Percentiles rank a stretch among this genome's conserved stretches.
Conservation (phyloP, 2,329 filamentous ascomycete genomes). For the Monilinia aucupariae region DNA sequence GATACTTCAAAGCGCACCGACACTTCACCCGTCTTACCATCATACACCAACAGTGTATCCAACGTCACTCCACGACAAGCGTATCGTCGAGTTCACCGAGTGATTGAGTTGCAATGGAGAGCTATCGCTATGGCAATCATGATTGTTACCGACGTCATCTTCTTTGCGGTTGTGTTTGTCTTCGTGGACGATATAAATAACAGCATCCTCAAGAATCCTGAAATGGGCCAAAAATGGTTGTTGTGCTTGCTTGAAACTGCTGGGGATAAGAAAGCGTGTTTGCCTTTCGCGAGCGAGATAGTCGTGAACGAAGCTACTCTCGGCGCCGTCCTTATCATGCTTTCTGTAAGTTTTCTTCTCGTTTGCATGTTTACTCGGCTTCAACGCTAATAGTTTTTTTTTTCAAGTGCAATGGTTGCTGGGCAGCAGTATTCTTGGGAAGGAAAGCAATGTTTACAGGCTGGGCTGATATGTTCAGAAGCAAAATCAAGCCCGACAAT, state of each 20-base stretch:
- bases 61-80: slow-evolving; percentile 74
- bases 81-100: slow-evolving; percentile 77
- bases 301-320: slow-evolving; percentile 73
- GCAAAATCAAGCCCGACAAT: slow-evolving; percentile 48
- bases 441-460: slow-evolving; percentile 79
- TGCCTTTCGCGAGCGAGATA: slow-evolving; percentile 52
- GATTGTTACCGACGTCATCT: slow-evolving; percentile 85
- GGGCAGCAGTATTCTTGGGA: slow-evolving; percentile 75
- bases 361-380: neutral
- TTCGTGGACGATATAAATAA: slow-evolving; percentile 65
- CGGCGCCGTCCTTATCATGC: slow-evolving; percentile 72
- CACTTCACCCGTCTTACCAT: slow-evolving; percentile 61
- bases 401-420: slow-evolving; percentile 70
- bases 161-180: slow-evolving; percentile 88
- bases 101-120: slow-evolving; percentile 89
- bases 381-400: slow-evolving; percentile 6
- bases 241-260: slow-evolving; percentile 56
- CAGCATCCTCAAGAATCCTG: slow-evolving; percentile 33
- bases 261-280: slow-evolving; percentile 62
- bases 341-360: slow-evolving; percentile 55
- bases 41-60: slow-evolving; percentile 70
- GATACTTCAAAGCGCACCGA: slow-evolving; percentile 67
- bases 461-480: slow-evolving; percentile 64
- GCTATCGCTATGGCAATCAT: slow-evolving; percentile 85
- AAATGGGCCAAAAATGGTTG: slow-evolving; percentile 60